Evolutionary conservation across 257 asterid species (phyloP).

Genomic region (Catharanthus roseus): DNA sequence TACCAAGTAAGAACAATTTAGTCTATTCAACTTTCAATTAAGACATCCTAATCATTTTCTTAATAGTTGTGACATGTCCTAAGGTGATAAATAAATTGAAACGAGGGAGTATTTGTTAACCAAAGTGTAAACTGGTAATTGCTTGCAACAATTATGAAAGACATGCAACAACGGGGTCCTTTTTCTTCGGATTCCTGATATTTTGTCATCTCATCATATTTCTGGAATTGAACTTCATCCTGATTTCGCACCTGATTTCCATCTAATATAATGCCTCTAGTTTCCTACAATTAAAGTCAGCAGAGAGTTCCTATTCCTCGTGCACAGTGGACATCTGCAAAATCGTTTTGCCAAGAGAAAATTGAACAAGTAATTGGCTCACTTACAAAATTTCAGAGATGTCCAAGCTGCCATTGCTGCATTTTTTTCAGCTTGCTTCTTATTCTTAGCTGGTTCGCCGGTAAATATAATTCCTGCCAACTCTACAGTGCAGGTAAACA

Average conservation of each 20-base stretch:
- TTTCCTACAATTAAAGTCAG: not conserved
- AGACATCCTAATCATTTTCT: too few relatives aligned
- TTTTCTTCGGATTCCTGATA: constrained; percentile 6
- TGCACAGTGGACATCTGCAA: not conserved
- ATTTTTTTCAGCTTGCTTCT: constrained; percentile 55
- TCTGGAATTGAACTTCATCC: not conserved
- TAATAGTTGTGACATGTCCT: too few relatives aligned
- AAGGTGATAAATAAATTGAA: too few relatives aligned
- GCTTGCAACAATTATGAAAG: not conserved
- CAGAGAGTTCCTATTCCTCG: not conserved
- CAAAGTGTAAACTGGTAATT: not conserved
- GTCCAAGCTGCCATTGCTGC: constrained; percentile 58
- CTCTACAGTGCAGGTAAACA: constrained; percentile 43
- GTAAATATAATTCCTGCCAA: constrained; percentile 45
- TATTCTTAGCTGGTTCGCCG: constrained; percentile 51
- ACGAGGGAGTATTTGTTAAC: not conserved
- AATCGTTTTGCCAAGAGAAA: constrained; percentile 6
- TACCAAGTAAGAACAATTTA: too few relatives aligned
- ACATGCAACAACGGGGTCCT: not conserved
- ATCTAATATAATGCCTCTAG: not conserved
- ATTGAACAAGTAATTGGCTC: constrained; percentile 1
- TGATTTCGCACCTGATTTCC: too few relatives aligned
- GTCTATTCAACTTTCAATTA: too few relatives aligned
- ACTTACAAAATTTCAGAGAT: constrained; percentile 46
- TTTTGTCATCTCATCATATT: not conserved